phyloP scores from a whole-genome alignment of 176 grass and related monocot genomes.

The Alloteropsis semialata region DNA sequence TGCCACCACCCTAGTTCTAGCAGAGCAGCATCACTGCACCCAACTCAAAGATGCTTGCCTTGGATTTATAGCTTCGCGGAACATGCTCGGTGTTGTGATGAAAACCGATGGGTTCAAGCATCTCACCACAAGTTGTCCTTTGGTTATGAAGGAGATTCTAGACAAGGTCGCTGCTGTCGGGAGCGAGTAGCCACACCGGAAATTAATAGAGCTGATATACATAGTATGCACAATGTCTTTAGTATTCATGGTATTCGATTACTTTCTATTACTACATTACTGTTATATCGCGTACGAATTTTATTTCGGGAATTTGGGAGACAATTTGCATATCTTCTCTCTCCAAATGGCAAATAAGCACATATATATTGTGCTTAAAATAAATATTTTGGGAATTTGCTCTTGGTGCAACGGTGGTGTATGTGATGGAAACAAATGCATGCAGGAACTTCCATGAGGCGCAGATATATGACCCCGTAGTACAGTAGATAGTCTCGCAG shows the following conservation, averaged over 20 bases:
- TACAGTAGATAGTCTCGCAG: too few relatives aligned
- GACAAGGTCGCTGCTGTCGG: not conserved
- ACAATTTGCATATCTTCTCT: too few relatives aligned
- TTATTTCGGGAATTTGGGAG: too few relatives aligned
- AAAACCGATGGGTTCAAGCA: constrained; percentile 4
- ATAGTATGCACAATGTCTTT: too few relatives aligned
- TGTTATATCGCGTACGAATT: not conserved
- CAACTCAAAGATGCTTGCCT: constrained; percentile 8
- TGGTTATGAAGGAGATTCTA: constrained; percentile 24
- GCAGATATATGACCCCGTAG: too few relatives aligned
- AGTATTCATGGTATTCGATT: not conserved
- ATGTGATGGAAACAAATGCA: too few relatives aligned
- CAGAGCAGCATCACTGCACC: constrained; percentile 24
- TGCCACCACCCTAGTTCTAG: not conserved
- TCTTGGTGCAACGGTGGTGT: too few relatives aligned
- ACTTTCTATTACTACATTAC: not conserved
- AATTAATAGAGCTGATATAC: not conserved
- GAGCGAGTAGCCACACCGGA: not conserved
- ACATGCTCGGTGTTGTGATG: not conserved
- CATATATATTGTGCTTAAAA: too few relatives aligned
- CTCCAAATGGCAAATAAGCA: too few relatives aligned
- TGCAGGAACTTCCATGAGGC: too few relatives aligned
- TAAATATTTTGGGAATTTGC: too few relatives aligned
- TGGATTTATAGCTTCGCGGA: not conserved
- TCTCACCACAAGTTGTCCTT: not conserved